Base-by-base conservation (phyloP, 2,329 filamentous ascomycete species). In the Aspergillus sp. region DNA sequence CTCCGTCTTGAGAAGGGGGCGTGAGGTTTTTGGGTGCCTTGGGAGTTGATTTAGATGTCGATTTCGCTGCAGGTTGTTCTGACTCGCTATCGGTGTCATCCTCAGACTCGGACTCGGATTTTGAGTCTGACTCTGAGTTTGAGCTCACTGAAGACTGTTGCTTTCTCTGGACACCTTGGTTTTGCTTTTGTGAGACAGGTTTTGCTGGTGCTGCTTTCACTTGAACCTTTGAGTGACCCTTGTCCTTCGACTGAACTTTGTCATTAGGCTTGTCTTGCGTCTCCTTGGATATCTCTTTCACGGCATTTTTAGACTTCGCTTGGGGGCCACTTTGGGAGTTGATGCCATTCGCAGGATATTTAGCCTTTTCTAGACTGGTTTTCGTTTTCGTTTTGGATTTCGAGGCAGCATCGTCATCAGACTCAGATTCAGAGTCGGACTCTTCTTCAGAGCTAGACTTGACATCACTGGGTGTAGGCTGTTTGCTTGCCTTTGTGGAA, bases 1-100 rank as follows among this genome's bases (percentile, higher is more conserved):
- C 27, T 33, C 30, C 28, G 13, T 30, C 29, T 38, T 6, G 43
- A 44, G 26, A 54, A 49, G 13, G 36, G 44, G 33, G 44, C 35
- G n/a, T 48, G 31, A n/a, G 37, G 9, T 36, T 19, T 13, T 40
- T 30, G 2, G 19, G 7, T 28, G 27, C 33, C 19, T 10, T 8
- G n/a, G 37, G 8, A n/a, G 8, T 39, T 27, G 27, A 10, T 30
- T 39, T 13, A 4, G 37, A 5, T 34, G 33, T 7, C 33, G 12
- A 13, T 39, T 33, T 11, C 9, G 31, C 13, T 28, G 39, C 10
- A 34, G 11, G 39, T 19, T n/a, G 26, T 12, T 34, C 19, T 7
- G 32, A 26, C 7, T 42, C 33, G 9, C 11, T 11, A 7, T 30
- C 33, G 10, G 13, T 11, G 27, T 35, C 27, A 5, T 35, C 27